phyloP scores from a whole-genome alignment of 2,329 filamentous ascomycete species.

The Pyrenophora tritici-repentis region DNA sequence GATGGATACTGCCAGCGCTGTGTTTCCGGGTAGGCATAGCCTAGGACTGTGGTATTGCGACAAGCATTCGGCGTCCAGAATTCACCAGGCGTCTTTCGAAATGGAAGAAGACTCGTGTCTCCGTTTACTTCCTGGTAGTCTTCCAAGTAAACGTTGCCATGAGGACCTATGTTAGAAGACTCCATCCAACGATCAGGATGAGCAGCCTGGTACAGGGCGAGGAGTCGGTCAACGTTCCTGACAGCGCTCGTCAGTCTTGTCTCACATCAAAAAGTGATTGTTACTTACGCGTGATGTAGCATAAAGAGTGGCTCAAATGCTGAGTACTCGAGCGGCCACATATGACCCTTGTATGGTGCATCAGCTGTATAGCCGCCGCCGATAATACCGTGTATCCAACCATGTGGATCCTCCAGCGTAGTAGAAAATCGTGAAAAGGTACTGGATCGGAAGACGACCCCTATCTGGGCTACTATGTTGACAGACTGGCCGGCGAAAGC shows the following conservation, averaged over 20 bases:
- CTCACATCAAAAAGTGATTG: too few species aligned
- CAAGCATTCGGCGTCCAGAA: slow-evolving; percentile 42
- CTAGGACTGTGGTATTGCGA: slow-evolving; percentile 30
- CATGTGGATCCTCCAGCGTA: slow-evolving; percentile 30
- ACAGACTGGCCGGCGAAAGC: slow-evolving; percentile 17
- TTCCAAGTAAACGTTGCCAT: slow-evolving; percentile 48
- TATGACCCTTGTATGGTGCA: slow-evolving; percentile 59
- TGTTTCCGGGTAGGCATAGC: slow-evolving; percentile 44
- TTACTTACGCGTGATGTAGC: slow-evolving; percentile 48
- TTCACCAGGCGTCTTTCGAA: slow-evolving; percentile 24
- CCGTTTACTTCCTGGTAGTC: slow-evolving; percentile 51
- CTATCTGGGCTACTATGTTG: slow-evolving; percentile 47
- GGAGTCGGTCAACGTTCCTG: slow-evolving; percentile 51
- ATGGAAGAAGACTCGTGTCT: slow-evolving; percentile 50
- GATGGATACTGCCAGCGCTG: slow-evolving; percentile 32
- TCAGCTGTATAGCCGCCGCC: slow-evolving; percentile 42
- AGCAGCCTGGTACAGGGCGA: slow-evolving; percentile 76
- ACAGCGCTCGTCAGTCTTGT: neutral
- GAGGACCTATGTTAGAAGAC: slow-evolving; percentile 44
- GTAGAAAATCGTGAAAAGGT: slow-evolving; percentile 44
- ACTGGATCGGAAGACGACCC: slow-evolving; percentile 11
- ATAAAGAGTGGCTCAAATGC: slow-evolving; percentile 72
- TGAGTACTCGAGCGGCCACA: slow-evolving; percentile 72
- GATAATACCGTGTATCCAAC: slow-evolving; percentile 50
- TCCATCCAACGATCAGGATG: slow-evolving; percentile 70